Evolutionary conservation across 805 yeast species (phyloP), one percentile per base, ranked within the genome.

Genomic region (Huiozyma naganishii): DNA sequence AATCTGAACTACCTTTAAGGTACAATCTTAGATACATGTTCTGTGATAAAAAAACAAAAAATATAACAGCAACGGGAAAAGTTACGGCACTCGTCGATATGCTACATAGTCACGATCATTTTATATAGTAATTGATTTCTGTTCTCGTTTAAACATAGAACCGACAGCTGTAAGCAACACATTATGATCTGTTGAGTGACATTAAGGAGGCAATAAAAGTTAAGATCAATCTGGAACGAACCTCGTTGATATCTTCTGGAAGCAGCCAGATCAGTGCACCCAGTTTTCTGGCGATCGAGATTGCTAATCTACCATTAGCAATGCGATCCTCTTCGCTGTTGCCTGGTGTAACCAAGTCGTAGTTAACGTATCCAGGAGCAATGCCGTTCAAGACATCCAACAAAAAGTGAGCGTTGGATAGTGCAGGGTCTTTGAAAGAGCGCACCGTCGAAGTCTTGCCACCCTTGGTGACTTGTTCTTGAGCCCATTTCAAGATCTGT

Each of bases 191-290:
- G 29, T 67, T 65, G 39, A 84, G 65, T 7, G 89, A 70, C 98
- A 92, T 92, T 65, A 92, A 76, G 41, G 96, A 86, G 43, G 97
- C 98, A 48, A 92, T 86, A 63, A 92, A 92, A 1, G 97, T 88
- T 62, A 88, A 76, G 45, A 92, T 84, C 69, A 92, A 79, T 65
- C 97, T 79, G 38, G 95, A 76, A 67, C 97, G 83, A 37, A 92
- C 97, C 69, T 90, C 97, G 57, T 81, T 84, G 58, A 92, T 92
- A 69, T 92, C 98, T 66, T 92, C 98, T n/a, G 98, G 98, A n/a
- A 92, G 96, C 54, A 92, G 74, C 97, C 97, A 92, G 58, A 92
- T 92, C 62, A 92, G 77, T 36, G 96, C 98, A 49, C 98, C 98
- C 54, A 92, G 70, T 67, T 92, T 92, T 75, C 98, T 83, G 32